Evolutionary conservation across 257 asterid species (phyloP).

Genomic region (Jacaranda copaia): DNA sequence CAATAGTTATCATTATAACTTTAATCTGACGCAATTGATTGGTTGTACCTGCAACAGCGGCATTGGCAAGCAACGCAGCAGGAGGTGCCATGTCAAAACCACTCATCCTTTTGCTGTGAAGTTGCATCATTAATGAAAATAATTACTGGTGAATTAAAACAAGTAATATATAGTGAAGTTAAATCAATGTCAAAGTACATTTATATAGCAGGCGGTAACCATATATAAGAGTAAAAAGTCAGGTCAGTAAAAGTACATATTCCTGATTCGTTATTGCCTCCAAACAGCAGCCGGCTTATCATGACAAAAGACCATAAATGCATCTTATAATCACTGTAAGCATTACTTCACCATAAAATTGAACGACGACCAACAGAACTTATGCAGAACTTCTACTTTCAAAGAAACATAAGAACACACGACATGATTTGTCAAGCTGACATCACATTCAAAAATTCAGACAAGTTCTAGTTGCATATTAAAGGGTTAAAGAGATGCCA

Average conservation of each 20-base stretch:
- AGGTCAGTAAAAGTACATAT: not conserved
- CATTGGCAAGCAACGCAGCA: constrained; percentile 68
- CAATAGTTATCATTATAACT: constrained; percentile 46
- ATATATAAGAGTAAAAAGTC: not conserved
- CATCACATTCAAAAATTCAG: not conserved
- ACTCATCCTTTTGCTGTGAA: constrained; percentile 90
- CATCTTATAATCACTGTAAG: not conserved
- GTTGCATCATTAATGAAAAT: constrained; percentile 39
- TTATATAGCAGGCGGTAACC: not conserved
- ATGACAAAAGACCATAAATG: not conserved
- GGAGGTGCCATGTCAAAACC: constrained; percentile 99
- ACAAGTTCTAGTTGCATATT: not conserved
- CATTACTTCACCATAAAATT: not conserved
- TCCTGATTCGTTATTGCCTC: not conserved
- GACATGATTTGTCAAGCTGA: not conserved
- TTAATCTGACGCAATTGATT: constrained; percentile 31
- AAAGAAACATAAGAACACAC: not conserved
- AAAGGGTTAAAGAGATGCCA: not conserved
- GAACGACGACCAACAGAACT: not conserved
- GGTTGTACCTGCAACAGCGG: constrained; percentile 68
- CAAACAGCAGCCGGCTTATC: not conserved
- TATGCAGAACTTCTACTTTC: not conserved
- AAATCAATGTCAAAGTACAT: not conserved
- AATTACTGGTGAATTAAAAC: constrained; percentile 15
- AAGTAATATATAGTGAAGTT: not conserved